Base-by-base conservation (phyloP, 2,329 filamentous ascomycete genomes). In the Monilinia fructicola region DNA sequence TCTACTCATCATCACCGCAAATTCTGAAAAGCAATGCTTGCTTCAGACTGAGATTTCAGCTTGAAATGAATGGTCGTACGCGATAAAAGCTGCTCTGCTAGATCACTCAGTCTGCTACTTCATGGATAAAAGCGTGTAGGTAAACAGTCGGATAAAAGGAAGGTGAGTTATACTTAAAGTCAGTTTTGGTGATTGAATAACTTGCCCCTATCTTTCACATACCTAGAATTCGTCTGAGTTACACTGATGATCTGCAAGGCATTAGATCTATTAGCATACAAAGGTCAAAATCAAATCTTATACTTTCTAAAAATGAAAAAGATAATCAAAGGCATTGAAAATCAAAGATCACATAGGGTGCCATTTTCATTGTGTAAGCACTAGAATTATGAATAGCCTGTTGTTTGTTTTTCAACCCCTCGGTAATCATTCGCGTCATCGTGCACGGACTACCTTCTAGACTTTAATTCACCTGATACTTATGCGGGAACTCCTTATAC, bases 161-260 rank as follows among this genome's bases (percentile, higher is more conserved):
- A 28, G 16, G 4, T 12, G 16, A 21, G 0, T 28, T 21, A 21
- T 23, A 9, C 1, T 48, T 4, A 48, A 11, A 23, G 9, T 48
- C 0, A 48, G 4, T 4, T n/a, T 11, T 11, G 0, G 10, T 11
- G 44, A 48, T 18, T 9, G 18, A 40, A 40, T 10, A 10, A 3
- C 4, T 11, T 26, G 1, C 6, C 16, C 4, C 4, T 21, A 42
- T 42, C 2, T 2, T 3, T 42, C 10, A 2, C 4, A 11, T 9
- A 10, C 4, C 0, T 42, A 18, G 4, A 26, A 26, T 1, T 4
- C 11, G n/a, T 6, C 5, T 6, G 4, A 4, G 5, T 42, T 1
- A 26, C 12, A 12, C 10, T 3, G 4, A 12, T 14, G 14, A 4
- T 2, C 11, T 23, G 46, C 10, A 50, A 26, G 46, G 46, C 21